phyloP scores from a whole-genome alignment of 192 early-diverging fungal species.

The Anaeromyces robustus region DNA sequence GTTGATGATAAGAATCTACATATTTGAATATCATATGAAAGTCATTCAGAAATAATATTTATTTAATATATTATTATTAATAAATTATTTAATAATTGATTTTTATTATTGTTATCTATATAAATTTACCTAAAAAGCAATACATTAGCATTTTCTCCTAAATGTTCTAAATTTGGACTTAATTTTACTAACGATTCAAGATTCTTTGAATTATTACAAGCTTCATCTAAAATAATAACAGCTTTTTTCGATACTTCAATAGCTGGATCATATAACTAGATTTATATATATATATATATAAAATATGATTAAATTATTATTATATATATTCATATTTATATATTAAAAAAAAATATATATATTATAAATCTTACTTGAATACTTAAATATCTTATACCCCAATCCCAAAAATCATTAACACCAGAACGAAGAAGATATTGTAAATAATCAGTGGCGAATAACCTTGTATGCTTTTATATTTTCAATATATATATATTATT shows the following conservation, averaged over 20 bases:
- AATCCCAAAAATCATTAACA: constrained; percentile 44
- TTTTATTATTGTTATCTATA: no score
- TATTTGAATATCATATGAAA: no score
- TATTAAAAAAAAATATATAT: not conserved
- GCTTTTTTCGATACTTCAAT: constrained; percentile 56
- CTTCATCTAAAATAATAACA: constrained; percentile 46
- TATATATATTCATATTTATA: no score
- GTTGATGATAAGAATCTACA: constrained; percentile 47
- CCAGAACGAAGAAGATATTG: constrained; percentile 40
- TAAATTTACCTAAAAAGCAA: constrained; percentile 38
- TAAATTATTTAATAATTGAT: no score
- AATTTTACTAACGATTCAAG: constrained; percentile 53
- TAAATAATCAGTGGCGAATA: constrained; percentile 57
- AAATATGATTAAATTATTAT: no score
- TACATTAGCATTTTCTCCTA: constrained; percentile 52
- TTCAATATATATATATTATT: no score
- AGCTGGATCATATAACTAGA: constrained; percentile 59
- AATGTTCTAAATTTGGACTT: constrained; percentile 55
- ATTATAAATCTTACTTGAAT: constrained; percentile 27
- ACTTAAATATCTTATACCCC: constrained; percentile 52
- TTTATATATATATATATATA: not conserved
- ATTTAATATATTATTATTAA: no score
- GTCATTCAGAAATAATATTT: no score
- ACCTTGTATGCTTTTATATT: constrained; percentile 34
- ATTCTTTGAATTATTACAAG: constrained; percentile 43